Base-by-base conservation (phyloP, 2,329 filamentous ascomycete species). In the Coniochaeta hoffmannii region DNA sequence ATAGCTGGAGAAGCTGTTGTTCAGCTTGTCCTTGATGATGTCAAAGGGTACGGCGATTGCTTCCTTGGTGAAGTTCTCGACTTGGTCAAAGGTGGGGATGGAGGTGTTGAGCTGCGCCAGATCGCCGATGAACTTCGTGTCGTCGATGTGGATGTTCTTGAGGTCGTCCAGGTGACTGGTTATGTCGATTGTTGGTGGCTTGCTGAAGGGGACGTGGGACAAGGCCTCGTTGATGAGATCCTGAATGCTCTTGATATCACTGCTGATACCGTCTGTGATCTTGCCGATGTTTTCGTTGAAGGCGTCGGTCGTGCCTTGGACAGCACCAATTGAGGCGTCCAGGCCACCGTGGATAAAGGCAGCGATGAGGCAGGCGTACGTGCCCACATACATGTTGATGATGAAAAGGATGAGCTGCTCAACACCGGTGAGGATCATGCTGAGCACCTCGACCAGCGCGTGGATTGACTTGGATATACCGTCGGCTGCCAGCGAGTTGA, bases 391-490 rank as follows among this genome's bases (percentile, higher is more conserved):
- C 73, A 97, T 87, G 69, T 95, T 90, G 74, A 99, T 91, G 68
- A 91, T 83, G 72, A 97, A 99, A 61, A 97, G 78, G 59, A 97
- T 86, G 54, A 97, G 86, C 67, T 88, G 86, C 72, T 96, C 87
- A 12, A 97, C 85, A 38, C 85, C 91, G 30, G 87, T 92, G 60
- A 97, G 77, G 58, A 87, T 85, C 67, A 97, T 77, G 58, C 86
- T 78, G 53, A 97, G 79, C 73, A 94, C 85, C 41, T 83, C 77
- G 70, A 94, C 89, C 69, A 97, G 80, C 51, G 84, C 93, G 59
- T 85, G 80, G 61, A 97, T 85, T 9, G 90, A 85, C 63, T 87
- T 85, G 63, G 92, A 89, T 62, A 97, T 86, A 55, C 89, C 87
- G 50, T 80, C 80, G 31, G 90, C 89, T 8, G 90, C 88, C 62